Base-by-base conservation (phyloP, 805 yeast species). In the Spathaspora sp. region DNA sequence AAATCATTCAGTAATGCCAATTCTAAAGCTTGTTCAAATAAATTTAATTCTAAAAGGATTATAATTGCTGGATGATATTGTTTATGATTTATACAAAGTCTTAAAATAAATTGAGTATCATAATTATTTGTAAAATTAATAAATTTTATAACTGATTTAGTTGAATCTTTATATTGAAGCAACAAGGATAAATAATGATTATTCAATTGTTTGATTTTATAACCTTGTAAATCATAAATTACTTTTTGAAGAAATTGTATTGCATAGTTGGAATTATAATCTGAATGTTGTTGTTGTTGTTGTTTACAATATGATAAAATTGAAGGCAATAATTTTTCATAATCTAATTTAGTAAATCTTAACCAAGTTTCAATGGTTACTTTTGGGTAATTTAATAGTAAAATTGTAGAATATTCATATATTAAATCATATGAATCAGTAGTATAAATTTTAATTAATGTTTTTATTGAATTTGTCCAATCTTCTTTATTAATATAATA, bases 331-430 rank as follows among this genome's bases (percentile, higher is more conserved):
- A 94, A 72, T 53, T 77, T 81, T 12, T 79, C 77, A 46, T 86
- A 85, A 52, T 63, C 65, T 16, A 43, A 16, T 18, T 48, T 43
- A 16, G 28, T 45, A 19, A 85, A 64, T 48, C 83, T 77, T 60
- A 88, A 78, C 97, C 97, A 94, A 0, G 88, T 76, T 48, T 85
- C 86, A 1, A 89, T 82, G 0, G 97, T 89, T 11, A 76, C 78
- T 28, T 71, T 72, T 0, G 99, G 92, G 12, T 79, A 68, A 58
- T 88, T 87, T 2, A 83, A 72, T 48, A 94, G 64, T 39, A 94
- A 65, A 0, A 84, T 84, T 0, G 86, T 83, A 0, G 97, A 77
- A 53, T 84, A 83, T 54, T 80, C 79, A 68, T 90, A 89, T 5
- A 87, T 78, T 8, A 81, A 49, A 8, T 59, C 63, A 17, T 58